Conservation (phyloP, 169 alveolate species). For the Cyclospora cayetanensis region DNA sequence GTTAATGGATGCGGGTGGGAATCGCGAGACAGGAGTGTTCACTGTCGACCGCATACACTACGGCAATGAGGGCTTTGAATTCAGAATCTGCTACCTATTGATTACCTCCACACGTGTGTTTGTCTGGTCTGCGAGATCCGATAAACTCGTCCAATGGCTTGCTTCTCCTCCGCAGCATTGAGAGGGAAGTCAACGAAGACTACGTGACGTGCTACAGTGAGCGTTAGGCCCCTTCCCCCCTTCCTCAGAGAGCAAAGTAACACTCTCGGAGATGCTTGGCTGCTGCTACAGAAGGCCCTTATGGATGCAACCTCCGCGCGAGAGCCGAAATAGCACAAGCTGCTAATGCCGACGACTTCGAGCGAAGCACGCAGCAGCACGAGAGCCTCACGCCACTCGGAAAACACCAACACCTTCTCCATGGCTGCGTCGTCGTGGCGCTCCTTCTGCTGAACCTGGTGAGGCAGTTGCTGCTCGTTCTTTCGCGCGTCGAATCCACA, state of each 20-base stretch:
- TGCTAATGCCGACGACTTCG: not conserved
- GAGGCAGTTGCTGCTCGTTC: not conserved
- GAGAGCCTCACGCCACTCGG: slow-evolving; percentile 69
- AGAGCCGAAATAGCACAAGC: slow-evolving; percentile 55
- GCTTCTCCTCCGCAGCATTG: slow-evolving; percentile 76
- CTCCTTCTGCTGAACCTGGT: not conserved
- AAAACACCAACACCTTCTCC: slow-evolving; percentile 65
- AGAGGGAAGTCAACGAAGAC: slow-evolving; percentile 74
- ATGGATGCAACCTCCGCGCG: not conserved
- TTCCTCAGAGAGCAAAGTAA: slow-evolving; percentile 52
- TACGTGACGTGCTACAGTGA: slow-evolving; percentile 78
- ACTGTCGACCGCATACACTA: too few species aligned
- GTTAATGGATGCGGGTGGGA: too few species aligned
- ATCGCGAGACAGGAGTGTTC: too few species aligned
- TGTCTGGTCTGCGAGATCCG: slow-evolving; percentile 78
- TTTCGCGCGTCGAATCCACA: not conserved
- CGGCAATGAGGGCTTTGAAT: too few species aligned
- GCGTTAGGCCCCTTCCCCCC: slow-evolving; percentile 79
- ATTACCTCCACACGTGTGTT: slow-evolving; percentile 77
- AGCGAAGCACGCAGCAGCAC: slow-evolving; percentile 65
- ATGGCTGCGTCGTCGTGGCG: not conserved
- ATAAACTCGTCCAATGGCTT: slow-evolving; percentile 79
- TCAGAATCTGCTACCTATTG: not conserved
- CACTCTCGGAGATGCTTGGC: slow-evolving; percentile 52
- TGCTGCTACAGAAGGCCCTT: not conserved